phyloP scores from a whole-genome alignment of 208 protist species.

The Zelonia costaricensis region DNA sequence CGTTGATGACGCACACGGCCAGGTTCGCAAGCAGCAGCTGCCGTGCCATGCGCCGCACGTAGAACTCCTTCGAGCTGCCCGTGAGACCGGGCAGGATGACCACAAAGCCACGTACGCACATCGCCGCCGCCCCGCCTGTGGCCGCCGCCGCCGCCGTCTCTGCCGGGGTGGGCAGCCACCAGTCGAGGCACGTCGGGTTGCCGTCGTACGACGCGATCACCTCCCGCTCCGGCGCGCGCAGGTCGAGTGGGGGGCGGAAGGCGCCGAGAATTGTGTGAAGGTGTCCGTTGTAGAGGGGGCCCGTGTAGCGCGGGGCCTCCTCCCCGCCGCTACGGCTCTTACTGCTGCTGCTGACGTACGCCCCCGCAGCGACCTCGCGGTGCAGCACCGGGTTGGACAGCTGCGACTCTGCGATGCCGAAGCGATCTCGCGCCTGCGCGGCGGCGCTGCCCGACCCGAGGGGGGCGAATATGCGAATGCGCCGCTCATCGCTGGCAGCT shows the following conservation, averaged over 20 bases:
- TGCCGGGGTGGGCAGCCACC: conserved; percentile 25
- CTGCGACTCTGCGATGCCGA: conserved; percentile 18
- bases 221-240: conserved; percentile 37
- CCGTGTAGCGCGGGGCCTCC: conserved; percentile 39
- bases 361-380: background rate
- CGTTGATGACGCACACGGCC: conserved; percentile 52
- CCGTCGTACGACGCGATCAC: conserved; percentile 45
- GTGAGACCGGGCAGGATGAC: conserved; percentile 68
- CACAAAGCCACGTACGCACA: conserved; percentile 34
- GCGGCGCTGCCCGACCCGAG: conserved; percentile 1
- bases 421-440: conserved; percentile 3
- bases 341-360: background rate
- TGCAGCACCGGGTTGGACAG: conserved; percentile 16
- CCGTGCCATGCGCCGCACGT: conserved; percentile 52
- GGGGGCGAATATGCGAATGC: conserved; percentile 16
- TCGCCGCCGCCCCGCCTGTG: background rate
- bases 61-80: conserved; percentile 44
- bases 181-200: conserved; percentile 66
- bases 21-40: conserved; percentile 26
- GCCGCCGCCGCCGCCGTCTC: conserved; percentile 13
- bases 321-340: conserved; percentile 2
- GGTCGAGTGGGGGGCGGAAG: conserved; percentile 26
- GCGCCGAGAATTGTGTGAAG: conserved; percentile 59
- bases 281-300: conserved; percentile 60
- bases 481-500: conserved; percentile 14